Evolutionary conservation across 1,139 yeast species (phyloP).

Genomic region (Fermentozyma sake): DNA sequence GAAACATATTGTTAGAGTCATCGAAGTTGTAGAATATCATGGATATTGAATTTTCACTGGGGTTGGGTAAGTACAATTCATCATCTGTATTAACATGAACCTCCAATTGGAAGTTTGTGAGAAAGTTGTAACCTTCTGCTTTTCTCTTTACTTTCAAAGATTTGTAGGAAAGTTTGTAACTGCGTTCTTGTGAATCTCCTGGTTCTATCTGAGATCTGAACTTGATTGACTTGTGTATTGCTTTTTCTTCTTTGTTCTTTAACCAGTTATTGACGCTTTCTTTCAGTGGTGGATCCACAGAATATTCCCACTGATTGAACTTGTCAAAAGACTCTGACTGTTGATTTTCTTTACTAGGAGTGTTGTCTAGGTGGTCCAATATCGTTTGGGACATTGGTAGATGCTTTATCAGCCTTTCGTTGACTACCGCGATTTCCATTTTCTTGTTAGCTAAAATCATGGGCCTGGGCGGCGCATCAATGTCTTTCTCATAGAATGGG

Average conservation of each 20-base stretch:
- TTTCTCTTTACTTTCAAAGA: conserved; percentile 30
- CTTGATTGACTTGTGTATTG: conserved; percentile 10
- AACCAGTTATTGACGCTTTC: conserved; percentile 18
- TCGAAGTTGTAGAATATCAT: conserved; percentile 64
- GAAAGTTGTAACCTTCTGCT: conserved; percentile 41
- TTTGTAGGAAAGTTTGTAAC: conserved; percentile 30
- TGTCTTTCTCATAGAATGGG: conserved; percentile 56
- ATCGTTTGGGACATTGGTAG: conserved; percentile 13
- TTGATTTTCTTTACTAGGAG: too few species aligned
- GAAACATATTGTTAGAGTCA: conserved; percentile 34
- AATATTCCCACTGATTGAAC: conserved; percentile 25
- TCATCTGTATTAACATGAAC: conserved; percentile 55
- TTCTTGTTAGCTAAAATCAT: conserved; percentile 65
- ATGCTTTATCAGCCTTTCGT: conserved; percentile 10
- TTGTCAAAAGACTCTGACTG: too few species aligned
- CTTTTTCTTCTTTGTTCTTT: conserved; percentile 11
- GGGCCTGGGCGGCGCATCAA: conserved; percentile 52
- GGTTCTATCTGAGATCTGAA: conserved; percentile 50
- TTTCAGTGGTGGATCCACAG: conserved; percentile 27
- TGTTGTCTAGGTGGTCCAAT: conserved; percentile 2
- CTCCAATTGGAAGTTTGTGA: conserved; percentile 62
- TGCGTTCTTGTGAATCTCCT: conserved; percentile 34
- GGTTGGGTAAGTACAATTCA: conserved; percentile 55
- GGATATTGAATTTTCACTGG: conserved; percentile 51
- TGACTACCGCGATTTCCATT: conserved; percentile 36